These are phyloP conservation scores for Farysia itapuensis DNA, from an alignment of 1,284 basidiomycete species.

Conservation along the genomic window DNA sequence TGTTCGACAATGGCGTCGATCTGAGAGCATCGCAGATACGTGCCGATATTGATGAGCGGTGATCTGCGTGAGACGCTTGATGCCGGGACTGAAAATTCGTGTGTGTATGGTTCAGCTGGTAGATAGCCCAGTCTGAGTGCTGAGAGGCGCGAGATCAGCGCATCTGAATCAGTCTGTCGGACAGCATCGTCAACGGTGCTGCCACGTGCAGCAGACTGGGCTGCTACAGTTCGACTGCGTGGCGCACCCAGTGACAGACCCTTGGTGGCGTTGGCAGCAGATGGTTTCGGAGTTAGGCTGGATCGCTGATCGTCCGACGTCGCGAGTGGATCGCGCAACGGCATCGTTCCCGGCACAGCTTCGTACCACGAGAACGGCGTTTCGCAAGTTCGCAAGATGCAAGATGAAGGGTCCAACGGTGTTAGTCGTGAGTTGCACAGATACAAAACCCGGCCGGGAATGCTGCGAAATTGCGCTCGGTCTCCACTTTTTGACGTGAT, in stretches of 20 bases:
- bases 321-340: too few relatives aligned
- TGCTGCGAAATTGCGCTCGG: too few relatives aligned
- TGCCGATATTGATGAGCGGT: conserved; percentile 93
- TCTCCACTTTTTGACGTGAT: too few relatives aligned
- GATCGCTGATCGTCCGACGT: background rate
- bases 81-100: conserved; percentile 11
- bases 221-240: conserved; percentile 1
- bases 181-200: conserved; percentile 66
- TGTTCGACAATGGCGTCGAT: conserved; percentile 77
- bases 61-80: conserved; percentile 64
- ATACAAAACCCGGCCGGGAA: too few relatives aligned
- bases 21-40: conserved; percentile 77
- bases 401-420: too few relatives aligned
- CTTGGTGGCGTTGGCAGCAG: too few relatives aligned
- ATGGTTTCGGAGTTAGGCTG: too few relatives aligned
- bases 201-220: background rate
- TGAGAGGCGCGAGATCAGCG: conserved; percentile 73
- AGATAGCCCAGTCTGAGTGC: conserved; percentile 43
- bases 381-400: too few relatives aligned
- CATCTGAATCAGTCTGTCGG: conserved; percentile 73
- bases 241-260: conserved; percentile 24
- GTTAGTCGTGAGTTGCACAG: too few relatives aligned
- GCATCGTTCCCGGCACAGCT: too few relatives aligned
- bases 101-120: conserved; percentile 25
- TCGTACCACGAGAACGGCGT: too few relatives aligned